These are phyloP conservation scores for Eudorina sp. DNA, from an alignment of 139 green algal genomes.

Conservation along the genomic window DNA sequence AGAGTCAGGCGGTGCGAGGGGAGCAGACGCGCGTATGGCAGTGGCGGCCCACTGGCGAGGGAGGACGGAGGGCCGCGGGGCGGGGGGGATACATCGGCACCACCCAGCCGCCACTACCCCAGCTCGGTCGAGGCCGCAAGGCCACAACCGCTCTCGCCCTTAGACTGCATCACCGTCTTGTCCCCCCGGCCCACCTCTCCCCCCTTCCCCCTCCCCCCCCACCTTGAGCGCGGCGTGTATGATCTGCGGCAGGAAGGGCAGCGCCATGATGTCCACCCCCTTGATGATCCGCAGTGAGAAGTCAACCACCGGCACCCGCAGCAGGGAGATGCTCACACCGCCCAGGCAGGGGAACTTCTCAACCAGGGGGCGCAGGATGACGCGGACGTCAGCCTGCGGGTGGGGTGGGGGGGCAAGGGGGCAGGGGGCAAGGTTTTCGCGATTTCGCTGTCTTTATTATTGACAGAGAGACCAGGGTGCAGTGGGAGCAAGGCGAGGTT, in stretches of 20 bases:
- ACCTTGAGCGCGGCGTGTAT: conserved; percentile 57
- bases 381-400: conserved; percentile 60
- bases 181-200: neutral
- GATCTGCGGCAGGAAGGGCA: conserved; percentile 72
- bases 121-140: too few relatives aligned
- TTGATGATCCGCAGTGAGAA: conserved; percentile 68
- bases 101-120: too few relatives aligned
- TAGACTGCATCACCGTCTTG: too few relatives aligned
- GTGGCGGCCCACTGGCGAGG: too few relatives aligned
- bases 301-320: conserved; percentile 74
- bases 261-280: conserved; percentile 78
- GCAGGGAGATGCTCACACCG: conserved; percentile 76
- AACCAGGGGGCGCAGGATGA: conserved; percentile 77
- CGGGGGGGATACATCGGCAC: too few relatives aligned
- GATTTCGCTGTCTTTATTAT: too few relatives aligned
- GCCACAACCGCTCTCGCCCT: too few relatives aligned
- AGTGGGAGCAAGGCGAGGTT: too few relatives aligned
- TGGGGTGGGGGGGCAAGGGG: neutral
- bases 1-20: too few relatives aligned
- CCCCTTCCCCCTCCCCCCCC: neutral
- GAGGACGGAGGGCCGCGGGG: too few relatives aligned
- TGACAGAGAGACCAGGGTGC: too few relatives aligned
- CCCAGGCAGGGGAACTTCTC: conserved; percentile 85
- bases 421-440: neutral
- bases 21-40: too few relatives aligned